phyloP scores from a whole-genome alignment of 345 rosid species.

The Euphorbia tirucalli region DNA sequence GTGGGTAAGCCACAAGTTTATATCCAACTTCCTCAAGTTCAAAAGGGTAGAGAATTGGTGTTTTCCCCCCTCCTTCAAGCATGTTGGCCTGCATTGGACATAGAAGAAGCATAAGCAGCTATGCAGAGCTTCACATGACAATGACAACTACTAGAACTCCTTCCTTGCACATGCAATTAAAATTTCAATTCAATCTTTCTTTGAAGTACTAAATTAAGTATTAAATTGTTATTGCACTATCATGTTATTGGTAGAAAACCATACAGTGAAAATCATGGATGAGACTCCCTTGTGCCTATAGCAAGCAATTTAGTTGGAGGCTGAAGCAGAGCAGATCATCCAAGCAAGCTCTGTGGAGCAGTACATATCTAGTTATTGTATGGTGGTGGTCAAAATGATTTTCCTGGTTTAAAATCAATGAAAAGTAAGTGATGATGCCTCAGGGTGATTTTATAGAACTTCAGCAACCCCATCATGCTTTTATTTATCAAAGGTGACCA shows the following conservation, averaged over 20 bases:
- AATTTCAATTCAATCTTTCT: background rate
- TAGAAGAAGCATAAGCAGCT: conserved; percentile 19
- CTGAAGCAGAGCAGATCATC: background rate
- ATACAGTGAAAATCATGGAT: background rate
- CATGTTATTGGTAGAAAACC: background rate
- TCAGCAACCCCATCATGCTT: background rate
- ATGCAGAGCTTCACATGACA: background rate
- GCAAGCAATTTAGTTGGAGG: background rate
- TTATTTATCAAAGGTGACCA: background rate
- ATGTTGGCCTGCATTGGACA: conserved; percentile 55
- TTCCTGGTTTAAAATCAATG: background rate
- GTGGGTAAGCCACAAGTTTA: conserved; percentile 81
- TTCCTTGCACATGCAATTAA: background rate
- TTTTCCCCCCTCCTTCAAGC: conserved; percentile 94
- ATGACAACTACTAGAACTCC: background rate
- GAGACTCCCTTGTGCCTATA: background rate
- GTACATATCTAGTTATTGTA: background rate
- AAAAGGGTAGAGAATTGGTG: conserved; percentile 63
- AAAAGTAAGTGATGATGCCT: background rate
- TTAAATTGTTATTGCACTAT: background rate
- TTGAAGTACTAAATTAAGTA: conserved; percentile 1
- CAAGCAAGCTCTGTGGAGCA: background rate
- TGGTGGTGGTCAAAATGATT: background rate
- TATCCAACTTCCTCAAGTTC: conserved; percentile 85
- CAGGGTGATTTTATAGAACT: background rate